Percentiles rank a stretch among this genome's conserved stretches.
Evolutionary conservation across 2,329 filamentous ascomycete species (phyloP).

Genomic region (Dryadomyces sulphureus): DNA sequence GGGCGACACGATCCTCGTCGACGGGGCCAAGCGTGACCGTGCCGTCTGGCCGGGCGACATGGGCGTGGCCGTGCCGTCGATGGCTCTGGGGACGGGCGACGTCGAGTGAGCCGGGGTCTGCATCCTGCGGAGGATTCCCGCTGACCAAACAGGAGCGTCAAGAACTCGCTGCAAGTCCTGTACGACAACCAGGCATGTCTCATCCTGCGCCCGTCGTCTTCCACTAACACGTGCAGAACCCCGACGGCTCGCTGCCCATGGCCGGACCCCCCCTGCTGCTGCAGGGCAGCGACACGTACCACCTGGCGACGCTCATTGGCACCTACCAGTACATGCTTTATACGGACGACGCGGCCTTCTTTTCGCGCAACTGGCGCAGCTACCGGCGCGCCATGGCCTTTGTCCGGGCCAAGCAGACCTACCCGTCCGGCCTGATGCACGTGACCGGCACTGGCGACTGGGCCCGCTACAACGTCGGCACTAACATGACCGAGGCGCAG

Average conservation of each 20-base stretch:
- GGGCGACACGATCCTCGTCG: slow-evolving; percentile 21
- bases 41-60: slow-evolving; percentile 43
- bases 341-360: slow-evolving; percentile 27
- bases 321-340: slow-evolving; percentile 41
- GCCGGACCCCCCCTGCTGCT: slow-evolving; percentile 29
- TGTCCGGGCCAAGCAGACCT: slow-evolving; percentile 13
- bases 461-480: slow-evolving; percentile 32
- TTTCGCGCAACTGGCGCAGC: slow-evolving; percentile 18
- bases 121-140: neutral
- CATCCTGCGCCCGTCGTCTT: neutral
- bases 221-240: slow-evolving; percentile 14
- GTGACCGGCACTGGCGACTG: slow-evolving; percentile 35
- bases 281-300: slow-evolving; percentile 18
- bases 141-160: slow-evolving; percentile 16
- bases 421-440: slow-evolving; percentile 25
- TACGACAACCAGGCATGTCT: slow-evolving; percentile 19
- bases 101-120: slow-evolving; percentile 18
- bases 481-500: slow-evolving; percentile 35
- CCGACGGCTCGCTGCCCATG: slow-evolving; percentile 32
- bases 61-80: slow-evolving; percentile 33
- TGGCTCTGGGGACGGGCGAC: slow-evolving; percentile 34
- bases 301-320: slow-evolving; percentile 32
- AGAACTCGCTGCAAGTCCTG: slow-evolving; percentile 27
- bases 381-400: slow-evolving; percentile 17
- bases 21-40: slow-evolving; percentile 40